phyloP scores from a whole-genome alignment of 345 rosid genomes.

The Stellera chamaejasme region DNA sequence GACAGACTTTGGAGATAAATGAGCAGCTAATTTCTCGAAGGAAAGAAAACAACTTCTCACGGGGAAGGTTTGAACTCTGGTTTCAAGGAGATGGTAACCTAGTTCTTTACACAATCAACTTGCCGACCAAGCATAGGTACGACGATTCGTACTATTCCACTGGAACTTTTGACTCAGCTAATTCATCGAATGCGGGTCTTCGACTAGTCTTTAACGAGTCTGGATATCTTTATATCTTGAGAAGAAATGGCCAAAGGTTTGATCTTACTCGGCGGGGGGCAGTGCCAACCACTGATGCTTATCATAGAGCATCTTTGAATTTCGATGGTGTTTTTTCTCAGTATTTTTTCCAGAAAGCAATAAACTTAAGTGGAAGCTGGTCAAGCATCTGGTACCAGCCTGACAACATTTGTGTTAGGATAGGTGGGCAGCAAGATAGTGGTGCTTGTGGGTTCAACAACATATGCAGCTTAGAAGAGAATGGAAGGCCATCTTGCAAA shows the following conservation, averaged over 20 bases:
- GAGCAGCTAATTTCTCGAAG: slow-evolving; percentile 9
- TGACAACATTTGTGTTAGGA: slow-evolving; percentile 13
- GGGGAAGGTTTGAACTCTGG: slow-evolving; percentile 19
- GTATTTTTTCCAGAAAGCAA: slow-evolving; percentile 17
- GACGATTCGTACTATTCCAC: neutral
- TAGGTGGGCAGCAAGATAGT: neutral
- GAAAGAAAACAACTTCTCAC: slow-evolving; percentile 13
- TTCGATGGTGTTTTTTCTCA: slow-evolving; percentile 27
- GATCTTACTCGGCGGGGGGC: neutral
- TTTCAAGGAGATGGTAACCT: slow-evolving; percentile 3
- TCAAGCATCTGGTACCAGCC: slow-evolving; percentile 9
- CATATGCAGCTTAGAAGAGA: slow-evolving; percentile 13
- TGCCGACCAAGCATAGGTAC: neutral
- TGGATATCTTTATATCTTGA: slow-evolving; percentile 8
- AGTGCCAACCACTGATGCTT: neutral
- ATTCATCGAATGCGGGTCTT: slow-evolving; percentile 2
- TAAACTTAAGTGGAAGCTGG: slow-evolving; percentile 7
- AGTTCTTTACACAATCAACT: slow-evolving; percentile 10
- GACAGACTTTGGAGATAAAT: slow-evolving; percentile 1
- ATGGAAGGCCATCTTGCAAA: slow-evolving; percentile 18
- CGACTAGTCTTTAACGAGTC: slow-evolving; percentile 10
- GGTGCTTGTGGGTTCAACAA: slow-evolving; percentile 30
- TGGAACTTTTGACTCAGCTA: neutral
- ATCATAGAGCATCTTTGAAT: slow-evolving; percentile 23
- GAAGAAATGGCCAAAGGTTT: neutral